Evolutionary conservation across 495 filamentous ascomycete genomes (phyloP).

Genomic region (Aspergillus nanangensis): DNA sequence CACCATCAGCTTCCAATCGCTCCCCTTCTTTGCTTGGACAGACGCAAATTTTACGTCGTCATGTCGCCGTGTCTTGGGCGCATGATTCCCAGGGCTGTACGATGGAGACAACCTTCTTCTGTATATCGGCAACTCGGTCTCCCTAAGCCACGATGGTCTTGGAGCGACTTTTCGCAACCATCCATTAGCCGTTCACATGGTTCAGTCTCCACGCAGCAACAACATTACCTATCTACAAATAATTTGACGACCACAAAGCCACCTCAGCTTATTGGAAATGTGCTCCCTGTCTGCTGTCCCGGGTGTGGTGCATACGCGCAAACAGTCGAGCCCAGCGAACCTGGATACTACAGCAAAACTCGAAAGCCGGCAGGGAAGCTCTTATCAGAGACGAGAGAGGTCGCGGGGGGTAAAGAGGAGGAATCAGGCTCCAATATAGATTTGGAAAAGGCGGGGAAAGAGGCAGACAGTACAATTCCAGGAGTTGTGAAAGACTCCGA

Average conservation of each 20-base stretch:
- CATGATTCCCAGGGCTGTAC: slow-evolving; percentile 17
- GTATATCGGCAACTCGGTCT: neutral
- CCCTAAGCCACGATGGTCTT: no score
- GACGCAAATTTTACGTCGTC: slow-evolving; percentile 7
- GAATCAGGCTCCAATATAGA: slow-evolving; percentile 6
- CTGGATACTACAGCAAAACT: slow-evolving; percentile 68
- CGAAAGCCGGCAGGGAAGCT: slow-evolving; percentile 44
- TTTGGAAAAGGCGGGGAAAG: slow-evolving; percentile 13
- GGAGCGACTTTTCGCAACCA: no score
- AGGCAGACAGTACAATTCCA: slow-evolving; percentile 15
- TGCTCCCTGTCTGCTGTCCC: slow-evolving; percentile 54
- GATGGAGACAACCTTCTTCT: slow-evolving; percentile 1
- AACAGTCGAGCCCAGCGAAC: slow-evolving; percentile 56
- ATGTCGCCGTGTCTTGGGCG: slow-evolving; percentile 32
- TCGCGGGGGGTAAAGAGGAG: slow-evolving; percentile 25
- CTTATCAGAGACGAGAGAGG: slow-evolving; percentile 32
- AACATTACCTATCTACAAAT: slow-evolving; percentile 21
- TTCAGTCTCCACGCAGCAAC: slow-evolving; percentile 9
- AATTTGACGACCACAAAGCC: neutral
- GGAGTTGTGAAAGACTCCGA: slow-evolving; percentile 2
- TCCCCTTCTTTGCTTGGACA: slow-evolving; percentile 13
- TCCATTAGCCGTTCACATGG: no score
- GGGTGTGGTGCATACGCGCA: slow-evolving; percentile 90
- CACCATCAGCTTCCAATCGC: slow-evolving; percentile 18
- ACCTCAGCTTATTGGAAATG: slow-evolving; percentile 8